Base-by-base conservation (phyloP, 768 basidiomycete genomes). In the Gymnopilus dilepis region DNA sequence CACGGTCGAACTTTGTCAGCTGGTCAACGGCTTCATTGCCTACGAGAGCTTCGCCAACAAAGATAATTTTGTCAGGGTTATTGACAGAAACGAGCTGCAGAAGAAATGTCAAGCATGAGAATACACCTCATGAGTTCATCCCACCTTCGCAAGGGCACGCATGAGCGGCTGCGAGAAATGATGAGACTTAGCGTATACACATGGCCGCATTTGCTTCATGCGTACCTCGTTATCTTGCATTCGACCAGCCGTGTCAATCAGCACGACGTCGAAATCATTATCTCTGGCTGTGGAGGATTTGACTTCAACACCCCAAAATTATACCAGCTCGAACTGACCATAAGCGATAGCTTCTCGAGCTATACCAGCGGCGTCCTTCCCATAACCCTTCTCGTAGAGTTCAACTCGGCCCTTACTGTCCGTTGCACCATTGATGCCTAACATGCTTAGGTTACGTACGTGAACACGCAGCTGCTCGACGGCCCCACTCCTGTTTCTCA, bases 181-280 rank as follows among this genome's bases (percentile, higher is more conserved):
- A 42, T 59, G 40, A 33, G 33, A 31, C 22, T 22, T 11, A 41
- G 21, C 26, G 40, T 7, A 42, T 33, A 22, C 13, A 41, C 41
- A 12, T 9, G n/a, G 55, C 13, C n/a, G n/a, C 26, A 45, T 19
- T 28, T 28, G 21, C 17, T 28, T 42, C 82, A 31, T 69, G n/a
- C n/a, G n/a, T n/a, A 92, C 92, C 86, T 99, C 97, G 73, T 99
- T 99, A 74, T 99, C 97, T 74, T 99, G 97, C 97, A 99, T 99
- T 56, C 97, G 85, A 1, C 97, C 97, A 19, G 97, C 97, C 1
- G 97, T 99, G 73, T 99, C 97, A 69, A 99, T 94, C 45, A 99
- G 81, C 6, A 99, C 97, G 22, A 99, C 95, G 68, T 99, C 97
- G 73, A 97, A 98, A 63, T 89, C 86, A 63, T 91, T 90, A 67